A percentile compares a stretch with the other conserved stretches of the same genome.
Conservation (phyloP, 805 yeast species). For the Ogataea methanolica region DNA sequence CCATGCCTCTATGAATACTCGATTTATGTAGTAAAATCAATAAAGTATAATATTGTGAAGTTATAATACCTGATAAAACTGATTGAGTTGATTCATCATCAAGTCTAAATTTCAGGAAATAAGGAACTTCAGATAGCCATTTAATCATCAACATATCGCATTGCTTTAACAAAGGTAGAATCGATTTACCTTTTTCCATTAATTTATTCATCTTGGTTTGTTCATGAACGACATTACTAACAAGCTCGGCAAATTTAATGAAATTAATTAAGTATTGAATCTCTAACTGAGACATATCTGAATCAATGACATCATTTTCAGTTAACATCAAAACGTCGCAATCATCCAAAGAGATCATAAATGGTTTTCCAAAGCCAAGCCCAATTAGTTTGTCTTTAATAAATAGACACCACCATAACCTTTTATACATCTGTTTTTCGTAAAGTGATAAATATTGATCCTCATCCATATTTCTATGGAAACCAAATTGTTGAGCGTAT, state of each 20-base stretch:
- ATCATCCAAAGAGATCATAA: constrained; percentile 63
- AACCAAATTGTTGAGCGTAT: constrained; percentile 72
- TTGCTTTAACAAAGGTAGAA: constrained; percentile 41
- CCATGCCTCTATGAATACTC: constrained; percentile 43
- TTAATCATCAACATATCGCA: constrained; percentile 73
- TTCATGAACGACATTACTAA: constrained; percentile 62
- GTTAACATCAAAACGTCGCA: constrained; percentile 73
- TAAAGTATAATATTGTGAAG: constrained; percentile 69
- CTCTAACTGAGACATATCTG: constrained; percentile 43
- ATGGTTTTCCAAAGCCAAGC: constrained; percentile 71
- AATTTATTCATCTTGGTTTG: constrained; percentile 71
- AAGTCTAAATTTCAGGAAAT: constrained; percentile 56
- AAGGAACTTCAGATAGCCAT: constrained; percentile 68
- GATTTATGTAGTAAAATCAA: constrained; percentile 68
- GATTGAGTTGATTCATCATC: constrained; percentile 49
- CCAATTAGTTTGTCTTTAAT: constrained; percentile 67
- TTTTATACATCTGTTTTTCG: constrained; percentile 21
- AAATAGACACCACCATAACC: constrained; percentile 69
- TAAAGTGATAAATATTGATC: constrained; percentile 9
- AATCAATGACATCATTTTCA: constrained; percentile 59
- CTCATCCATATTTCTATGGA: constrained; percentile 45
- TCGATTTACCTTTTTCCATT: constrained; percentile 38
- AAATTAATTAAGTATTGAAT: constrained; percentile 57
- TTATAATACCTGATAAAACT: constrained; percentile 53
- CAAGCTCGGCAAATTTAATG: constrained; percentile 64